Evolutionary conservation across 192 early-diverging fungal species (phyloP).

Genomic region (Helicostylum pulchrum): DNA sequence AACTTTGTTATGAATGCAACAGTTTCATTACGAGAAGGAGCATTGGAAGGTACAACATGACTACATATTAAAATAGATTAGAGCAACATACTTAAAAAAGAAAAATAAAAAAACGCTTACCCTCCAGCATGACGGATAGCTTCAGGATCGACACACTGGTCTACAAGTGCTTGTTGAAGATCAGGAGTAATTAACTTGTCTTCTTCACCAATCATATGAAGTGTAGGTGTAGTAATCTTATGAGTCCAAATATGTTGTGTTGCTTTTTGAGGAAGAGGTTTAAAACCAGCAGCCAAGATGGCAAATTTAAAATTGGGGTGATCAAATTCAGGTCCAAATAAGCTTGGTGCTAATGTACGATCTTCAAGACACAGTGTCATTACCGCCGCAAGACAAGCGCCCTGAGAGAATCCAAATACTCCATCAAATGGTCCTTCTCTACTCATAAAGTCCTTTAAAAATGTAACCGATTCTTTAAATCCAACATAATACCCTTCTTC

Average conservation of each 20-base stretch:
- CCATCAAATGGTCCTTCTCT: conserved; percentile 57
- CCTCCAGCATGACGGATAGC: conserved; percentile 34
- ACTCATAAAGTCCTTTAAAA: conserved; percentile 39
- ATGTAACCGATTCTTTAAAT: conserved; percentile 41
- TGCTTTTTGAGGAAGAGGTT: conserved; percentile 5
- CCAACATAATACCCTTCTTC: conserved; percentile 35
- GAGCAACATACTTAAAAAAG: not conserved
- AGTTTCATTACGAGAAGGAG: conserved; percentile 20
- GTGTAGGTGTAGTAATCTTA: conserved; percentile 30
- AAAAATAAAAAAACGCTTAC: conserved; percentile 18
- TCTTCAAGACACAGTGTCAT: conserved; percentile 42
- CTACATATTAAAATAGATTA: conserved; percentile 10
- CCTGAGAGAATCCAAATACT: conserved; percentile 56
- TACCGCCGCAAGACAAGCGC: conserved; percentile 48
- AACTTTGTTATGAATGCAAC: conserved; percentile 24
- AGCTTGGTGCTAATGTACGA: conserved; percentile 2
- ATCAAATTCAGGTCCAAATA: conserved; percentile 31
- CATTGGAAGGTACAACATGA: conserved; percentile 30
- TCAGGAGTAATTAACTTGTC: conserved; percentile 37
- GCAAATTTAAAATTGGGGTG: conserved; percentile 45
- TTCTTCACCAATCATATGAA: conserved; percentile 36
- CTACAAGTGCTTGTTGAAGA: conserved; percentile 13
- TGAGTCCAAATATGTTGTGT: conserved; percentile 5
- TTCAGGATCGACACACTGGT: conserved; percentile 17
- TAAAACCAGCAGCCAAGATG: conserved; percentile 47